Percentiles rank a stretch among this genome's conserved stretches.
These are phyloP conservation scores for Lentinula guzmanii DNA, from an alignment of 768 basidiomycete genomes.

Conservation along the genomic window DNA sequence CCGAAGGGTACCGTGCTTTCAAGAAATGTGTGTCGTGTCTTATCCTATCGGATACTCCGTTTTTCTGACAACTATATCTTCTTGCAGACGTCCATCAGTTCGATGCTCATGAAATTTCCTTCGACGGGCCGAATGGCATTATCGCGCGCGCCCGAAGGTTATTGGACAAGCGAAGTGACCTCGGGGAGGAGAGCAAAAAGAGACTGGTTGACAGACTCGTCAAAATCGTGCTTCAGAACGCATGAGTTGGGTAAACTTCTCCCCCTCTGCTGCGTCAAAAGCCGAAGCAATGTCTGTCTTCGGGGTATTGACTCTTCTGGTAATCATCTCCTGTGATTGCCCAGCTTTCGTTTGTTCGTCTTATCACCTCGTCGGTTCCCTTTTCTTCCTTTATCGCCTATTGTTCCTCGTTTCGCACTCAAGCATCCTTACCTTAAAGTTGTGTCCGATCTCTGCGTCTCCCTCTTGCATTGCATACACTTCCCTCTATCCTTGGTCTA, in stretches of 20 bases:
- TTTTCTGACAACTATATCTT: constrained; percentile 5
- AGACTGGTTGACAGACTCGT: constrained; percentile 56
- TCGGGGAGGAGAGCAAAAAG: constrained; percentile 42
- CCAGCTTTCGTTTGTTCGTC: not conserved
- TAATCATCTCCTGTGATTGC: not conserved
- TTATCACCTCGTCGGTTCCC: not conserved
- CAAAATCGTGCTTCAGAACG: constrained; percentile 50
- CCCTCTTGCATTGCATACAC: not conserved
- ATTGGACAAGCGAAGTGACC: constrained; percentile 40
- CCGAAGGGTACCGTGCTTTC: constrained; percentile 41
- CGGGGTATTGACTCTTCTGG: not conserved
- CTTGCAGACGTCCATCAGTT: constrained; percentile 64
- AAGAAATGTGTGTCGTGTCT: constrained; percentile 54
- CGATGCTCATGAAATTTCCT: constrained; percentile 68
- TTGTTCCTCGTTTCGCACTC: not conserved
- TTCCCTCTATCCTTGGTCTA: not conserved
- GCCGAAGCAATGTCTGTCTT: not conserved
- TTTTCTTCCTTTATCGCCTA: not conserved
- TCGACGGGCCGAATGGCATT: constrained; percentile 70
- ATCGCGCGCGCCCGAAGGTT: constrained; percentile 58
- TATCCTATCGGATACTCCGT: constrained; percentile 1
- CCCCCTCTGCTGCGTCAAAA: not conserved
- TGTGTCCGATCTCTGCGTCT: not conserved
- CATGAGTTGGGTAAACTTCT: constrained; percentile 16
- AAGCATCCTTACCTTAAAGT: not conserved